Conservation (phyloP, 2,329 filamentous ascomycete species). For the Stagonosporopsis vannaccii region DNA sequence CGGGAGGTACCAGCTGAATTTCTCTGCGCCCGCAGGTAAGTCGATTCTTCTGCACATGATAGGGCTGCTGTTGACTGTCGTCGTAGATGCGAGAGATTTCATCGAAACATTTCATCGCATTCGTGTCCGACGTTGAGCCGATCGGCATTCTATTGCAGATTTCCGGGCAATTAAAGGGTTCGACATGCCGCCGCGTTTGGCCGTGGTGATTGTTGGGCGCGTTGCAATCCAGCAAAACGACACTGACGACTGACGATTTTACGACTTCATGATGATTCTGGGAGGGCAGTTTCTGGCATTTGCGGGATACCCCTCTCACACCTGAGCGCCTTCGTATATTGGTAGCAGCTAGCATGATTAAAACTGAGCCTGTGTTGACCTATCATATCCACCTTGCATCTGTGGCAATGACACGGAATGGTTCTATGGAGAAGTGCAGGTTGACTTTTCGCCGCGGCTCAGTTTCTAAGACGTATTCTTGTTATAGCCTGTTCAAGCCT, state of each 20-base stretch:
- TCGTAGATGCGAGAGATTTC: constrained; percentile 39
- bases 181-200: constrained; percentile 6
- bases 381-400: not conserved
- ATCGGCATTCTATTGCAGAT: not conserved
- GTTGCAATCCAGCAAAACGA: constrained; percentile 14
- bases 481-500: constrained; percentile 19
- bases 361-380: not conserved
- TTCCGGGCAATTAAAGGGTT: not conserved
- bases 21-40: constrained; percentile 43
- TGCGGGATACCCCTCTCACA: constrained; percentile 44
- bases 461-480: constrained; percentile 10
- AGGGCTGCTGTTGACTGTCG: not conserved
- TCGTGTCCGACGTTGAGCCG: constrained; percentile 17
- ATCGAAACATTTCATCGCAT: constrained; percentile 45
- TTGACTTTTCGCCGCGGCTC: constrained; percentile 10
- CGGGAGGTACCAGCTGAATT: constrained; percentile 45
- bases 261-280: constrained; percentile 35
- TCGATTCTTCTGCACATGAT: not conserved
- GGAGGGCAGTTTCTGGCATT: constrained; percentile 38
- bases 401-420: not conserved
- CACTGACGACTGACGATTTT: constrained; percentile 27
- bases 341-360: constrained; percentile 7
- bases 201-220: constrained; percentile 4
- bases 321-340: constrained; percentile 8
- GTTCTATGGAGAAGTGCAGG: not conserved